phyloP scores from a whole-genome alignment of 176 grass and related monocot species.

The Phragmites australis region DNA sequence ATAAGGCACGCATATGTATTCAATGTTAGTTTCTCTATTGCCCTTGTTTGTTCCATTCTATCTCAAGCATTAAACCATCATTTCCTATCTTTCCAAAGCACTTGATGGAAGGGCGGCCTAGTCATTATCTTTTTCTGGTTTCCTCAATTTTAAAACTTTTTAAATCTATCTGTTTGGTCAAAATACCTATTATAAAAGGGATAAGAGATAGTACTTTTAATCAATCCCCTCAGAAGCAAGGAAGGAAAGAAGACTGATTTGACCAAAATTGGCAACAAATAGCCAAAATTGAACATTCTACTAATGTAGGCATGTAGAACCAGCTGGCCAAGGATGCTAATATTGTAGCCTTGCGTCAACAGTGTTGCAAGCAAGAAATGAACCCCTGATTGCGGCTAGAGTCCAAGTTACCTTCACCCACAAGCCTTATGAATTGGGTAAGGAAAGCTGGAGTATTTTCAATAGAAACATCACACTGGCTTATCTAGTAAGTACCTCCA shows the following conservation, averaged over 20 bases:
- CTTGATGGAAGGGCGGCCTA: not conserved
- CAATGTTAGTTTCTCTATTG: not conserved
- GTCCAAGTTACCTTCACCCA: not conserved
- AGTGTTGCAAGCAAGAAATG: constrained; percentile 16
- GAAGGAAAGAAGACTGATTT: not conserved
- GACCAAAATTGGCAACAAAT: constrained; percentile 1
- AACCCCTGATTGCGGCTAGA: not conserved
- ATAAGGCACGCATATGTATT: not conserved
- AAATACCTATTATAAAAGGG: constrained; percentile 1
- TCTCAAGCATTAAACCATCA: constrained; percentile 4
- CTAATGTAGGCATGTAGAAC: not conserved
- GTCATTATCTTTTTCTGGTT: not conserved
- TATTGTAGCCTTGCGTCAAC: not conserved
- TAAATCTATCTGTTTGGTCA: not conserved
- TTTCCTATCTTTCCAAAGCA: not conserved
- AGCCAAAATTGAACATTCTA: not conserved
- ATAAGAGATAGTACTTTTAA: not conserved
- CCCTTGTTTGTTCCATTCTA: not conserved
- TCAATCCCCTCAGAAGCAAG: not conserved
- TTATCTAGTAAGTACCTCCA: not conserved
- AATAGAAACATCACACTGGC: not conserved
- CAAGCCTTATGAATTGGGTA: not conserved
- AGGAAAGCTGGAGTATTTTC: not conserved
- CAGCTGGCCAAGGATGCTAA: not conserved
- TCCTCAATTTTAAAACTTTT: not conserved